Conservation (phyloP, 768 basidiomycete genomes). For the Dendrothele bispora region DNA sequence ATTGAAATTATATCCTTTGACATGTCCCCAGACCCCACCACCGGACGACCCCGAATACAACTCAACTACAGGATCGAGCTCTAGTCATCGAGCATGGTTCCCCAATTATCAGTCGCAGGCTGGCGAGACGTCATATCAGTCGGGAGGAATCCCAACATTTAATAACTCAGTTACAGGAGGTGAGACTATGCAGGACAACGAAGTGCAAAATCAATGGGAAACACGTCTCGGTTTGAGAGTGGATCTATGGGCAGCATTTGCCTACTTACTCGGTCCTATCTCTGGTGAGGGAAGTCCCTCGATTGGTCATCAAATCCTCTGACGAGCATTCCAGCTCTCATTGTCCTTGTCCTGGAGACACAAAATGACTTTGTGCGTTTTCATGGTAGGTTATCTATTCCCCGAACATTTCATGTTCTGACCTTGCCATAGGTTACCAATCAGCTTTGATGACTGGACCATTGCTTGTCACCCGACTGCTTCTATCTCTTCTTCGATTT, state of each 20-base stretch:
- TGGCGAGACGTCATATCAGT: slow-evolving; percentile 60
- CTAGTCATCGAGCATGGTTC: slow-evolving; percentile 53
- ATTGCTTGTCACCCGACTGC: slow-evolving; percentile 53
- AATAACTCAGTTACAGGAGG: slow-evolving; percentile 41
- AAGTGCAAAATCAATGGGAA: slow-evolving; percentile 63
- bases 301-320: neutral
- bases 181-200: slow-evolving; percentile 38
- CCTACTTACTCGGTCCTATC: slow-evolving; percentile 69
- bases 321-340: slow-evolving; percentile 45
- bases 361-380: slow-evolving; percentile 77
- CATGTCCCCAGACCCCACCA: slow-evolving; percentile 46
- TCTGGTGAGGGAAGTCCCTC: slow-evolving; percentile 51
- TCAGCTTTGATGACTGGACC: slow-evolving; percentile 72
- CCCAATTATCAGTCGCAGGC: slow-evolving; percentile 31
- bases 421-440: slow-evolving; percentile 64
- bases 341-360: slow-evolving; percentile 71
- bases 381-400: slow-evolving; percentile 50
- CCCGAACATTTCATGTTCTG: slow-evolving; percentile 5
- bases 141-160: slow-evolving; percentile 63
- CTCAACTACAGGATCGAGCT: slow-evolving; percentile 14
- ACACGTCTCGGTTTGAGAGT: slow-evolving; percentile 67
- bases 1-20: slow-evolving; percentile 4
- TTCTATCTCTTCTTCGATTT: slow-evolving; percentile 53
- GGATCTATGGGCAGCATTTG: slow-evolving; percentile 61
- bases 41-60: slow-evolving; percentile 50